Evolutionary conservation across 1,139 yeast species (phyloP).

Genomic region (Scheffersomyces insectosa): DNA sequence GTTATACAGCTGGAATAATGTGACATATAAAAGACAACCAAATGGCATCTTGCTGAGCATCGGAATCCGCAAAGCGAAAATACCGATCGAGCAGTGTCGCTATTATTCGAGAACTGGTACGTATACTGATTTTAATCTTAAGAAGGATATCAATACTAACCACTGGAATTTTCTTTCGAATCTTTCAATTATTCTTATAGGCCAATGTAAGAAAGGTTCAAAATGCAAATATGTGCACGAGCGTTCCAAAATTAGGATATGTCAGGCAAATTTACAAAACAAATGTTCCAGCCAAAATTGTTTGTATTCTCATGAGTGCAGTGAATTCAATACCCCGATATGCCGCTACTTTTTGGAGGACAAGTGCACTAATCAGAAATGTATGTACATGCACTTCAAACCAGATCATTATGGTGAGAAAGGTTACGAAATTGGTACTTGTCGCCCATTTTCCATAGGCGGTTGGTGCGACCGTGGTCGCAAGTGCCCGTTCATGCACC

Average conservation of each 20-base stretch:
- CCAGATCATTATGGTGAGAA: conserved; percentile 40
- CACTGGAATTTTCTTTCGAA: conserved; percentile 15
- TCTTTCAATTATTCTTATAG: conserved; percentile 28
- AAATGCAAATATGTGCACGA: conserved; percentile 60
- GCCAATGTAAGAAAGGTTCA: conserved; percentile 54
- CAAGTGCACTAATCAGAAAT: conserved; percentile 54
- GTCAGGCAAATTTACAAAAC: conserved; percentile 50
- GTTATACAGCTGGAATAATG: conserved; percentile 30
- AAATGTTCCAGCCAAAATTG: conserved; percentile 55
- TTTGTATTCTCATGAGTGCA: conserved; percentile 55
- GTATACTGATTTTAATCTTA: conserved; percentile 16
- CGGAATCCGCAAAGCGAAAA: conserved; percentile 11
- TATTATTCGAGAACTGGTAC: conserved; percentile 43
- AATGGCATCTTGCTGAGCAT: conserved; percentile 30
- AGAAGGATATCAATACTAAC: conserved; percentile 14
- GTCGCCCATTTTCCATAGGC: conserved; percentile 66
- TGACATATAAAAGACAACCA: conserved; percentile 16
- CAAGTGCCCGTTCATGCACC: conserved; percentile 58
- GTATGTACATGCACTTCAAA: conserved; percentile 51
- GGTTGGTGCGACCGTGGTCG: conserved; percentile 71
- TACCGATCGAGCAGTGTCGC: conserved; percentile 31
- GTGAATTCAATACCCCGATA: conserved; percentile 64
- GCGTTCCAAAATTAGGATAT: conserved; percentile 50
- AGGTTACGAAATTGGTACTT: conserved; percentile 46
- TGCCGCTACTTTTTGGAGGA: conserved; percentile 56